Evolutionary conservation across 768 basidiomycete species (phyloP), one percentile per base, ranked within the genome.

Genomic region (Chalciporus piperatus): DNA sequence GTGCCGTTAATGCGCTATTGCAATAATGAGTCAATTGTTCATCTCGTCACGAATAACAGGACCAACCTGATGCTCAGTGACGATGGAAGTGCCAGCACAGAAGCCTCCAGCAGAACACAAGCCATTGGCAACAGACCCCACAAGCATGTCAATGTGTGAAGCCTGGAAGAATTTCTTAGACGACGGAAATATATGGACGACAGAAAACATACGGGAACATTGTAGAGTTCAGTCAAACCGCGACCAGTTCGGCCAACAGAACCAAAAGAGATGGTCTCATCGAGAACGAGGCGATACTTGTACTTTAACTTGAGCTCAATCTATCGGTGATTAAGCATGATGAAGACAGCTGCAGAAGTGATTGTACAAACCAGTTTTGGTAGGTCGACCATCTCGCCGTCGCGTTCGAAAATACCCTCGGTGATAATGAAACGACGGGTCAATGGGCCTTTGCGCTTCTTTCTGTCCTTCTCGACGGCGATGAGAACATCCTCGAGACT

Each of bases 391-490:
- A 98, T 92, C 51, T 80, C 82, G 11, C 95, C 97, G 60, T 98
- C 93, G 63, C 86, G 89, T 70, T 98, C 93, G 62, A 97, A 98
- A 41, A 99, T 87, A 37, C 97, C 97, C 65, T 98, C 97, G 0
- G 96, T 94, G 46, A 99, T 82, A 64, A 98, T 98, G 68, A 98
- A 99, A 25, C 91, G 79, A 52, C 95, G 78, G 1, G 93, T 97
- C 61, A 98, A 73, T 1, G 89, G 89, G 2, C 77, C 77, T 41
- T 83, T 81, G 48, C 89, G 85, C 72, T 92, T 91, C 71, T 87
- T 87, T 55, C 88, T 76, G 60, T 98, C 96, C 75, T 91, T 95
- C 60, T 90, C 91, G 3, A 96, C 79, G 50, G 76, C 75, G 55
- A 90, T 76, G 48, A 99, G 75, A 8, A 94, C 89, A 16, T 92